A percentile compares a stretch with the other conserved stretches of the same genome.
Conservation (phyloP, 2,329 filamentous ascomycete genomes). For the Aspergillus felis region DNA sequence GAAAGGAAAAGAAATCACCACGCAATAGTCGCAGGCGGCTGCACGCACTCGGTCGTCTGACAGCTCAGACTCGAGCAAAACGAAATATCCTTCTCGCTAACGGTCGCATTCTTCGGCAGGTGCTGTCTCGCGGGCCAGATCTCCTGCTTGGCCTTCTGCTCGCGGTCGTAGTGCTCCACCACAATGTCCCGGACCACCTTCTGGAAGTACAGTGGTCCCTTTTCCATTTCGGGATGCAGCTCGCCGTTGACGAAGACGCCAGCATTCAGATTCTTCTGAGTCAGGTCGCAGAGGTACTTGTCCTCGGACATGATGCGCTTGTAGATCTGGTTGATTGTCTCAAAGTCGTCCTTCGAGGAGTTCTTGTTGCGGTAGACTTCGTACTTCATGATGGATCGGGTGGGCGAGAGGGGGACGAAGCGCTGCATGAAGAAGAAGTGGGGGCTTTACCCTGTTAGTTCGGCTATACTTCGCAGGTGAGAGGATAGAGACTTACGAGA, state of each 20-base stretch:
- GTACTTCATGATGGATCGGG: constrained; percentile 54
- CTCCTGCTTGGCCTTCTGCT: constrained; percentile 44
- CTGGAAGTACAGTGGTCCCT: constrained; percentile 56
- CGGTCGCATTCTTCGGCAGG: constrained; percentile 22
- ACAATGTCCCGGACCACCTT: constrained; percentile 48
- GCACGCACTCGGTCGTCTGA: constrained; percentile 5
- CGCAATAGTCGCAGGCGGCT: not conserved
- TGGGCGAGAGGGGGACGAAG: constrained; percentile 54
- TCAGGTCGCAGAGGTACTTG: constrained; percentile 56
- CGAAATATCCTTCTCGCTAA: constrained; percentile 28
- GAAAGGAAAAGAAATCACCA: not conserved
- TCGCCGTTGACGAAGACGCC: constrained; percentile 60
- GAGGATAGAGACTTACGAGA: constrained; percentile 23
- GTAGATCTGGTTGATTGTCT: constrained; percentile 55
- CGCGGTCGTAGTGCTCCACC: constrained; percentile 43
- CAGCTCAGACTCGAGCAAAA: constrained; percentile 25
- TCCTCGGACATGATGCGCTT: constrained; percentile 63
- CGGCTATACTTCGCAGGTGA: no score
- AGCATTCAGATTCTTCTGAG: constrained; percentile 57
- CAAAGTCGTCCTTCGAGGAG: constrained; percentile 56
- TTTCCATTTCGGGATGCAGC: constrained; percentile 56
- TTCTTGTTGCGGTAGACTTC: constrained; percentile 62
- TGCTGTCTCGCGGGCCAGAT: constrained; percentile 50
- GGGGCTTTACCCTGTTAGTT: constrained; percentile 34
- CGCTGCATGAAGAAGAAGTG: constrained; percentile 62